These are phyloP conservation scores for Plasmodium blacklocki DNA, from an alignment of 169 alveolate species.

Conservation along the genomic window DNA sequence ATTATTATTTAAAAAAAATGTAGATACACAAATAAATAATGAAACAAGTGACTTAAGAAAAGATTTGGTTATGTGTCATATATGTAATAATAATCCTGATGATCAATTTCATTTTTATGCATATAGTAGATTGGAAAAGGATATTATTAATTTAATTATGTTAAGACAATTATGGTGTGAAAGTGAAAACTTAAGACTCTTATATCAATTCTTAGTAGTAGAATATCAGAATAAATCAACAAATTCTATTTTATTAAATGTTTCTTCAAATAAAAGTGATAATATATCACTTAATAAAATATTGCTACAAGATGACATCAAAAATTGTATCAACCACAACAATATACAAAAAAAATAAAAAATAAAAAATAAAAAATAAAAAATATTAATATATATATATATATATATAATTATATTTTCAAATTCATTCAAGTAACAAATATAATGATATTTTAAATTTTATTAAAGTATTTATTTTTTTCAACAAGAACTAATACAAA, in stretches of 20 bases:
- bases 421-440: no score
- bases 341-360: not conserved
- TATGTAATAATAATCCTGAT: conserved; percentile 75
- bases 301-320: conserved; percentile 15
- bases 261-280: not conserved
- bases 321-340: not conserved
- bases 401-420: not conserved
- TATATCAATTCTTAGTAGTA: conserved; percentile 33
- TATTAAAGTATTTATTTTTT: not conserved
- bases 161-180: conserved; percentile 74
- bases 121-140: conserved; percentile 75
- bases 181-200: conserved; percentile 44
- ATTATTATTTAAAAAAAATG: conserved; percentile 58
- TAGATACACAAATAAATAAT: conserved; percentile 67
- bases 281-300: conserved; percentile 18
- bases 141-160: conserved; percentile 68
- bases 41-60: conserved; percentile 73
- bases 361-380: not conserved
- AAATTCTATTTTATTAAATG: conserved; percentile 48
- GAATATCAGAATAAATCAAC: conserved; percentile 72
- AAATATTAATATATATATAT: not conserved
- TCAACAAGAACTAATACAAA: not conserved
- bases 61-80: conserved; percentile 74
- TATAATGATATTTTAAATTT: no score
- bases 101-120: conserved; percentile 77